phyloP scores from a whole-genome alignment of 1,284 basidiomycete species.

The Phlebopus sp. region DNA sequence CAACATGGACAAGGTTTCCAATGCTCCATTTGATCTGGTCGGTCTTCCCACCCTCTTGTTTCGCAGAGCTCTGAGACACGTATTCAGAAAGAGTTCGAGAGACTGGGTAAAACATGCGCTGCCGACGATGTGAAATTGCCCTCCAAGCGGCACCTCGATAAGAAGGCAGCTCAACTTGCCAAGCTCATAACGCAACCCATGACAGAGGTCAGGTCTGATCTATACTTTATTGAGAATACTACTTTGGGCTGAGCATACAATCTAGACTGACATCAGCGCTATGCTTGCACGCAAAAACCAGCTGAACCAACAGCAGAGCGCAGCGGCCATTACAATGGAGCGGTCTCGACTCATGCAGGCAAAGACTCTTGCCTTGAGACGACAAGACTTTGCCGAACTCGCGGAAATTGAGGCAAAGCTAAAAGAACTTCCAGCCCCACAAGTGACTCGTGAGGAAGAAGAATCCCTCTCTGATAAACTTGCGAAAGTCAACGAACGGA shows the following conservation, averaged over 20 bases:
- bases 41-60: slow-evolving; percentile 23
- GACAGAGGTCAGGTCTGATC: slow-evolving; percentile 61
- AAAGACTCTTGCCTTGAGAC: slow-evolving; percentile 66
- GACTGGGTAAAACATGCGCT: slow-evolving; percentile 49
- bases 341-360: slow-evolving; percentile 62
- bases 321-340: slow-evolving; percentile 49
- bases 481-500: slow-evolving; percentile 83
- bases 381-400: slow-evolving; percentile 65
- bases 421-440: slow-evolving; percentile 42
- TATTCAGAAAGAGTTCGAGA: slow-evolving; percentile 70
- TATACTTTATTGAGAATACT: slow-evolving; percentile 1
- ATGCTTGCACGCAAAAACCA: slow-evolving; percentile 71
- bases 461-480: slow-evolving; percentile 52
- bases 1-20: slow-evolving; percentile 81
- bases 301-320: slow-evolving; percentile 45
- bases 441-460: slow-evolving; percentile 35
- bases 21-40: slow-evolving; percentile 59
- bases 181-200: slow-evolving; percentile 58
- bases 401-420: slow-evolving; percentile 60
- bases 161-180: slow-evolving; percentile 60
- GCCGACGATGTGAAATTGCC: slow-evolving; percentile 65
- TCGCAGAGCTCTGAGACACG: slow-evolving; percentile 8
- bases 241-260: slow-evolving; percentile 7
- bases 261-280: slow-evolving; percentile 62
- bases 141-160: slow-evolving; percentile 60